These are phyloP conservation scores for Magnolia changhungtana DNA, from an alignment of 164 flowering plant genomes.

Conservation along the genomic window DNA sequence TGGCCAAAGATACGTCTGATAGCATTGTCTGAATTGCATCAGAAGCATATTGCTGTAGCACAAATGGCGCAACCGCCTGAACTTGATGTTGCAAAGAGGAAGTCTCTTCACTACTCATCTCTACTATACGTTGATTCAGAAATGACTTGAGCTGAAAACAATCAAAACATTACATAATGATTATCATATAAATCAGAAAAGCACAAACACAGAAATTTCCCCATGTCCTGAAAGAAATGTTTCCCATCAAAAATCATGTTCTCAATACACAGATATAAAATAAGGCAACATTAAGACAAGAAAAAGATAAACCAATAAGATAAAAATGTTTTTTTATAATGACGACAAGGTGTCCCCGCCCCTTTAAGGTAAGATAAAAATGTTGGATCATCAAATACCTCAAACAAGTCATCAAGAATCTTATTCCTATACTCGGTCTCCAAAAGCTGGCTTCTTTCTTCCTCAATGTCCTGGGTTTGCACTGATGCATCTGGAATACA, in stretches of 20 bases:
- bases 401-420: slow-evolving; percentile 92
- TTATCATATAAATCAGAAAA: not conserved
- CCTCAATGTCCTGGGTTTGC: slow-evolving; percentile 27
- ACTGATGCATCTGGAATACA: slow-evolving; percentile 25
- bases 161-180: not conserved
- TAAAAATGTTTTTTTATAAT: too few relatives aligned
- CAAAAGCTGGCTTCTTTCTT: slow-evolving; percentile 73
- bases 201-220: not conserved
- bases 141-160: slow-evolving; percentile 75
- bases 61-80: slow-evolving; percentile 91
- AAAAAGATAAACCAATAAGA: not conserved
- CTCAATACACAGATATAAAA: not conserved
- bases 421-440: slow-evolving; percentile 94
- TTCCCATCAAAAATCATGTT: not conserved
- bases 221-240: not conserved
- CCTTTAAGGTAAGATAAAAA: not conserved
- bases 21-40: slow-evolving; percentile 74
- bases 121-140: slow-evolving; percentile 71
- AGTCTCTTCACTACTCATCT: slow-evolving; percentile 70
- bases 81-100: slow-evolving; percentile 90
- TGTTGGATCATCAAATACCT: slow-evolving; percentile 44
- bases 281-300: not conserved
- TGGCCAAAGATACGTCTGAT: slow-evolving; percentile 58
- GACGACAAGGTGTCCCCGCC: too few relatives aligned
- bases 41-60: slow-evolving; percentile 79